Evolutionary conservation across 441 rosid species (phyloP).

Genomic region (Lepidium campestre): DNA sequence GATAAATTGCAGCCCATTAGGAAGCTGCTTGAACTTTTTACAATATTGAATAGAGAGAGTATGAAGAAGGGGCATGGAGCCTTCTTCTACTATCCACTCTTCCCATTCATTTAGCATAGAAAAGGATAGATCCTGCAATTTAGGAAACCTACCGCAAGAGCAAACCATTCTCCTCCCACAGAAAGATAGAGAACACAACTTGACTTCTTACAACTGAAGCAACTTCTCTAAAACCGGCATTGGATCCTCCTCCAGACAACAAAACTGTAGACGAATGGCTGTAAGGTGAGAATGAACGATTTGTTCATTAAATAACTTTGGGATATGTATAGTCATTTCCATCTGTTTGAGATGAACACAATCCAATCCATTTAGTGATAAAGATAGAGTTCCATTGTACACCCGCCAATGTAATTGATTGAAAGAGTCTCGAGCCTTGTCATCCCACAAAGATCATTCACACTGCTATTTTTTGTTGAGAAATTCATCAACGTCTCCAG

Average conservation of each 20-base stretch:
- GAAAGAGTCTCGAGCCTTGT: not conserved
- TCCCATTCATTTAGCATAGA: rapidly evolving
- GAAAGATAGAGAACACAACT: not conserved
- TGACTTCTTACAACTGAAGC: not conserved
- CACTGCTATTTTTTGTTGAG: not conserved
- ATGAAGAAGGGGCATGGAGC: conserved; percentile 16
- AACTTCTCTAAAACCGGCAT: conserved; percentile 7
- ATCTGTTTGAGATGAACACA: too few relatives aligned
- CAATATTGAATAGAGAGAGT: conserved; percentile 12
- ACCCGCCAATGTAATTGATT: not conserved
- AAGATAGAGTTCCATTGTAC: not conserved
- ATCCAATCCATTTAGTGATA: not conserved
- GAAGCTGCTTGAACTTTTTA: conserved; percentile 16
- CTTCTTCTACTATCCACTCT: conserved; percentile 23
- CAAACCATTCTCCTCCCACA: not conserved
- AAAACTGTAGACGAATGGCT: rapidly evolving
- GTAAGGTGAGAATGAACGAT: not conserved
- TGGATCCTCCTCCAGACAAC: conserved; percentile 4
- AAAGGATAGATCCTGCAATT: not conserved
- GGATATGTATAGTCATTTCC: too few relatives aligned
- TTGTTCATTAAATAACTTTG: not conserved
- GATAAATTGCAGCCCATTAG: conserved; percentile 22
- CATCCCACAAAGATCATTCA: not conserved
- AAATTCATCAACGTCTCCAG: not conserved
- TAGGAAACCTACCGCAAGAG: not conserved